phyloP scores from a whole-genome alignment of 108 stramenopile species.

The Cyclostephanos invisitatus region DNA sequence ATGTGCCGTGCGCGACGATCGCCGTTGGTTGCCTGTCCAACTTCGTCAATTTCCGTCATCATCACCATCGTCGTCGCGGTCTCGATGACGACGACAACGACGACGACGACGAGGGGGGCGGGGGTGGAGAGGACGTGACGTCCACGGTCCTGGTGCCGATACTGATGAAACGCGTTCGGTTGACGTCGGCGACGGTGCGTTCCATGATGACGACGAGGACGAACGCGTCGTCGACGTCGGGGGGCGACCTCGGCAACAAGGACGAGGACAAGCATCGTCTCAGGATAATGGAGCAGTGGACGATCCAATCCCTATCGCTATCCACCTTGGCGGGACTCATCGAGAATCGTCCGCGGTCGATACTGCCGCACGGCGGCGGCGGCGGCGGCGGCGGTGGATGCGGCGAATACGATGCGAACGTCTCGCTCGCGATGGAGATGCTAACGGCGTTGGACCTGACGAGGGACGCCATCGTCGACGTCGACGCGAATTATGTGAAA shows the following conservation, averaged over 20 bases:
- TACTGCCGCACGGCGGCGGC: slow-evolving; percentile 17
- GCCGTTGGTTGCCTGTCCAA: slow-evolving; percentile 74
- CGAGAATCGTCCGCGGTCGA: slow-evolving; percentile 35
- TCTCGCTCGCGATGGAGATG: neutral
- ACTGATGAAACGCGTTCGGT: slow-evolving; percentile 26
- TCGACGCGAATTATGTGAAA: neutral
- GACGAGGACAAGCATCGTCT: slow-evolving; percentile 15
- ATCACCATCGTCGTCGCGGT: neutral
- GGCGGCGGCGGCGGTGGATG: neutral
- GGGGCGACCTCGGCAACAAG: slow-evolving; percentile 1
- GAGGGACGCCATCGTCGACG: neutral
- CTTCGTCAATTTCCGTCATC: slow-evolving; percentile 41
- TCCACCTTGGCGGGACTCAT: slow-evolving; percentile 40
- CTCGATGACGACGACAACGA: neutral
- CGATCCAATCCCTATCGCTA: slow-evolving; percentile 29
- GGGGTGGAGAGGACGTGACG: slow-evolving; percentile 15
- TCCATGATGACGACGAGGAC: slow-evolving; percentile 6
- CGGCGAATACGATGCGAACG: neutral
- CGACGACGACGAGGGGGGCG: neutral
- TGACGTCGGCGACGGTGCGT: slow-evolving; percentile 6
- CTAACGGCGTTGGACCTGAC: slow-evolving; percentile 7
- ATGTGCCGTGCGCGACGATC: slow-evolving; percentile 66
- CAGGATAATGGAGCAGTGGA: slow-evolving; percentile 36
- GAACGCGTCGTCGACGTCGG: neutral
- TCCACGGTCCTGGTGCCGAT: slow-evolving; percentile 37